Conservation (phyloP, 2,329 filamentous ascomycete genomes). For the Didymosphaeria variabile region DNA sequence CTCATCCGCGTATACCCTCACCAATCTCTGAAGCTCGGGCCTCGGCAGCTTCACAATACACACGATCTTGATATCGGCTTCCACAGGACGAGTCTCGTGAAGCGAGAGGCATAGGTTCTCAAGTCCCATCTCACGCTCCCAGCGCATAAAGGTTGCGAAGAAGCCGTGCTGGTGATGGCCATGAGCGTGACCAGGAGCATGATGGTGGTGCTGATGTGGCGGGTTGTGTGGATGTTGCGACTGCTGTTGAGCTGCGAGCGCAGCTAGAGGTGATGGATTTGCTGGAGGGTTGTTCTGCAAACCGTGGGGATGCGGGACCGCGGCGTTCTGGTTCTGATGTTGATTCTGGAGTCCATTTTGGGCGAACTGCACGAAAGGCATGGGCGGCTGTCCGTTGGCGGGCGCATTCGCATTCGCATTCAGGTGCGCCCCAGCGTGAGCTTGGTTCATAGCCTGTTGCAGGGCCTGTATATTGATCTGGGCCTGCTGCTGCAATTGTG, state of each 20-base stretch:
- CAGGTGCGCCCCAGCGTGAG: conserved; percentile 13
- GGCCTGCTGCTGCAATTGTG: conserved; percentile 39
- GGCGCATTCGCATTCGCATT: conserved; percentile 4
- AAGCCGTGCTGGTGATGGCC: conserved; percentile 24
- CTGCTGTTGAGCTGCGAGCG: conserved; percentile 21
- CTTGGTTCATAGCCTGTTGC: conserved; percentile 17
- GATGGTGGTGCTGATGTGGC: conserved; percentile 11
- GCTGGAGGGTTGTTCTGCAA: conserved; percentile 23
- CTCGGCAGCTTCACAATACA: conserved; percentile 46
- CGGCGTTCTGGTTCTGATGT: conserved; percentile 6
- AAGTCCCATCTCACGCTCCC: conserved; percentile 48
- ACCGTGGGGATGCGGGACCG: conserved; percentile 24
- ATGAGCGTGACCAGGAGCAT: conserved; percentile 12
- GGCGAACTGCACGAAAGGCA: conserved; percentile 35
- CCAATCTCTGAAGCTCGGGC: conserved; percentile 58
- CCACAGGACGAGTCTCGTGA: conserved; percentile 35
- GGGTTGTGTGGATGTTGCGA: conserved; percentile 10
- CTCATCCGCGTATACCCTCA: conserved; percentile 65
- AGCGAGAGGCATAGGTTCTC: conserved; percentile 46
- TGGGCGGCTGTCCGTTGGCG: conserved; percentile 15
- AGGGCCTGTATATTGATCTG: conserved; percentile 26
- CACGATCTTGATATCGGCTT: conserved; percentile 45
- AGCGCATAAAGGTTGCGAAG: conserved; percentile 44
- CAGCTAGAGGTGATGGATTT: conserved; percentile 25
- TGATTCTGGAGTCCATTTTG: conserved; percentile 21